Percentiles rank a stretch among this genome's conserved stretches.
Evolutionary conservation across 1,284 basidiomycete species (phyloP).

Genomic region (Pterula multifida): DNA sequence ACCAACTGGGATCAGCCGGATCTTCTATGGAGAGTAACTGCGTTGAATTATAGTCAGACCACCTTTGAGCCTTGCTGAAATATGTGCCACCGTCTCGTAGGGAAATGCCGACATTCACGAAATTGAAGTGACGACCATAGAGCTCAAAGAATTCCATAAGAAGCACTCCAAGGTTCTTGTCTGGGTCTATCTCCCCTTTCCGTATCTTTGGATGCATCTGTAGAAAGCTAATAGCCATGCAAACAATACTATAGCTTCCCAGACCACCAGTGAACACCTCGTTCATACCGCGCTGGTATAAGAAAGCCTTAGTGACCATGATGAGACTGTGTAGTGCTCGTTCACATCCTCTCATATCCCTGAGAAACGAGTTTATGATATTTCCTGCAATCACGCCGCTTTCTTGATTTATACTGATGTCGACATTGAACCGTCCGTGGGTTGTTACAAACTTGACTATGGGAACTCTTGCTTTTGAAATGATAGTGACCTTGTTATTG

Average conservation of each 20-base stretch:
- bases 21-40: slow-evolving; percentile 84
- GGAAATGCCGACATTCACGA: slow-evolving; percentile 84
- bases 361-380: slow-evolving; percentile 75
- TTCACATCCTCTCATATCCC: slow-evolving; percentile 48
- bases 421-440: slow-evolving; percentile 72
- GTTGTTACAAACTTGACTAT: slow-evolving; percentile 87
- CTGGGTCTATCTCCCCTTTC: slow-evolving; percentile 76
- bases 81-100: slow-evolving; percentile 78
- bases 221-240: slow-evolving; percentile 85
- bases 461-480: slow-evolving; percentile 85
- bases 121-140: slow-evolving; percentile 90
- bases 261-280: slow-evolving; percentile 94
- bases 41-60: slow-evolving; percentile 52
- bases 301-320: slow-evolving; percentile 82
- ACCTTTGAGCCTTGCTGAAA: slow-evolving; percentile 69
- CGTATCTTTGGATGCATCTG: slow-evolving; percentile 97
- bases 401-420: slow-evolving; percentile 83
- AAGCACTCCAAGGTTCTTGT: slow-evolving; percentile 82
- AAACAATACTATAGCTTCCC: slow-evolving; percentile 91
- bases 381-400: slow-evolving; percentile 77
- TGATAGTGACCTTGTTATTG: slow-evolving; percentile 62
- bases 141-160: slow-evolving; percentile 96
- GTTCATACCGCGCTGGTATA: slow-evolving; percentile 88
- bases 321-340: slow-evolving; percentile 70
- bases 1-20: slow-evolving; percentile 82